Percentiles rank a stretch among this genome's conserved stretches.
phyloP scores from a whole-genome alignment of 2,329 filamentous ascomycete genomes.

The Epichloe amarillans region DNA sequence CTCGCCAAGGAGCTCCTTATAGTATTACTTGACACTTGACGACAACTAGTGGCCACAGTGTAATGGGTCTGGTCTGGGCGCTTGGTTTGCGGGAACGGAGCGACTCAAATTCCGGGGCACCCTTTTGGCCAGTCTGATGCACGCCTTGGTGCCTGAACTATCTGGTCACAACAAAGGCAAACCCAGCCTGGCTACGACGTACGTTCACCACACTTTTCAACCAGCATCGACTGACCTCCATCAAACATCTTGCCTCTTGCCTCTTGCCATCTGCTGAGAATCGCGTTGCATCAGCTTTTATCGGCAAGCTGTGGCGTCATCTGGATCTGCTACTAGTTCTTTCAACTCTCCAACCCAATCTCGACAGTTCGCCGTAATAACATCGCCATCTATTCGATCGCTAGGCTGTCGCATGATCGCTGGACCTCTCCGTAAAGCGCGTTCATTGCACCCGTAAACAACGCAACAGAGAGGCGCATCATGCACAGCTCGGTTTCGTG shows the following conservation, averaged over 20 bases:
- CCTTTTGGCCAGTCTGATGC: not conserved
- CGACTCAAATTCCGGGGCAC: slow-evolving; percentile 8
- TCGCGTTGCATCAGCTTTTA: slow-evolving; percentile 10
- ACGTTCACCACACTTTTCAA: slow-evolving; percentile 19
- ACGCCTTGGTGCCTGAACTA: slow-evolving; percentile 20
- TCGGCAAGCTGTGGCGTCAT: slow-evolving; percentile 13
- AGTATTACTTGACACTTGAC: not conserved
- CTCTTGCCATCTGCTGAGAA: slow-evolving; percentile 14
- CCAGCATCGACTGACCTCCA: slow-evolving; percentile 18
- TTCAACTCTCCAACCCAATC: slow-evolving; percentile 6
- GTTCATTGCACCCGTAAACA: slow-evolving; percentile 21
- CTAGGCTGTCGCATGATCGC: slow-evolving; percentile 7
- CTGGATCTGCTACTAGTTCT: slow-evolving; percentile 9
- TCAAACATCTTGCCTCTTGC: slow-evolving; percentile 11
- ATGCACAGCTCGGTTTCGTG: not conserved
- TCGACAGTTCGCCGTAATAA: slow-evolving; percentile 6
- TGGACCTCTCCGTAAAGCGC: slow-evolving; percentile 9
- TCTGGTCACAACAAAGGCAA: slow-evolving; percentile 12
- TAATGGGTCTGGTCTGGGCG: not conserved
- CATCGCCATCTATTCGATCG: slow-evolving; percentile 3
- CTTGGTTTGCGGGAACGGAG: slow-evolving; percentile 8
- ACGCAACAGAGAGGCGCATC: slow-evolving; percentile 13
- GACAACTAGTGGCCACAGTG: slow-evolving; percentile 4
- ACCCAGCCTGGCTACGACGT: slow-evolving; percentile 11
- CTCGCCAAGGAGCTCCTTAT: slow-evolving; percentile 1